phyloP scores from a whole-genome alignment of 2,329 filamentous ascomycete species.

The Fusarium dimerum region DNA sequence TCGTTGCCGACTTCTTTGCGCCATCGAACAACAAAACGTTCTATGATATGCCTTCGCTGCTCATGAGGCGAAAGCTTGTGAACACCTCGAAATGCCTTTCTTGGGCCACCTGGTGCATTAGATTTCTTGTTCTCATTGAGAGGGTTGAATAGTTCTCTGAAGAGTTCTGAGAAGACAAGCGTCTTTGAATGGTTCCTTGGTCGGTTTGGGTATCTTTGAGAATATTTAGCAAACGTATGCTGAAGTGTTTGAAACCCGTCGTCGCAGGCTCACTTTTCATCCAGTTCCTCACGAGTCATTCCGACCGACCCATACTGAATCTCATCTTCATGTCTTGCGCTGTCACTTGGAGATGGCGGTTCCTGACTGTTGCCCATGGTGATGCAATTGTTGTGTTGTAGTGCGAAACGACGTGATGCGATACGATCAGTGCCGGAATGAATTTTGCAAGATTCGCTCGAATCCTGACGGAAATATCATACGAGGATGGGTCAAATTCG shows the following conservation, averaged over 20 bases:
- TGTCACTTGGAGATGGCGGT: conserved; percentile 25
- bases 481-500: no score
- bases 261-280: conserved; percentile 40
- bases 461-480: no score
- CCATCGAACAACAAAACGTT: conserved; percentile 85
- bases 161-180: conserved; percentile 79
- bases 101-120: conserved; percentile 58
- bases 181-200: conserved; percentile 81
- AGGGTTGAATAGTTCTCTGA: conserved; percentile 78
- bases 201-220: conserved; percentile 74
- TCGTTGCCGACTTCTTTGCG: conserved; percentile 85
- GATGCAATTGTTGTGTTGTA: conserved; percentile 1
- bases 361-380: conserved; percentile 9
- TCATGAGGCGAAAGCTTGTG: conserved; percentile 71
- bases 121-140: conserved; percentile 77
- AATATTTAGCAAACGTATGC: conserved; percentile 18
- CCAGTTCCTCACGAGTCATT: conserved; percentile 43
- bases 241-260: neutral
- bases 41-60: conserved; percentile 76
- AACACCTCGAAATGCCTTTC: conserved; percentile 60
- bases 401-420: neutral
- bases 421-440: no score
- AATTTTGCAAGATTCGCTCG: no score
- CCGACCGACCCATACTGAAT: conserved; percentile 49
- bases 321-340: conserved; percentile 51